phyloP scores from a whole-genome alignment of 176 grass and related monocot species.

The Ampelocalamus luodianensis region DNA sequence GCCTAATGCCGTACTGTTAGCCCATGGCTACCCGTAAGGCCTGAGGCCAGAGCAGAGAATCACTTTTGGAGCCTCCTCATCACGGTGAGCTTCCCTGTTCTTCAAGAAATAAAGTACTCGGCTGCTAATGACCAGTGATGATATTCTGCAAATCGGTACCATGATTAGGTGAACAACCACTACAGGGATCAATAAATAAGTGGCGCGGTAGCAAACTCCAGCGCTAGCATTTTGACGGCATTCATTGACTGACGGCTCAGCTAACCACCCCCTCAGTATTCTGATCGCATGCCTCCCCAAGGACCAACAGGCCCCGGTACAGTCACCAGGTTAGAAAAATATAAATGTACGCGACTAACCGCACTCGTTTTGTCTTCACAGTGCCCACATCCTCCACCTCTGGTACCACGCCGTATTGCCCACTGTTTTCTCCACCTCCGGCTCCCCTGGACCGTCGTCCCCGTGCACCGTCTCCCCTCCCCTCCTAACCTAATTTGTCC shows the following conservation, averaged over 20 bases:
- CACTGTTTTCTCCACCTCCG: too few relatives aligned
- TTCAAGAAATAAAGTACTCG: not conserved
- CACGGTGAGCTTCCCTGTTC: not conserved
- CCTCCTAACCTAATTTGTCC: too few relatives aligned
- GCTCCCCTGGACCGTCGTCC: too few relatives aligned
- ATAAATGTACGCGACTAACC: too few relatives aligned
- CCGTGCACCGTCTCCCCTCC: too few relatives aligned
- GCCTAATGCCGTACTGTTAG: slow-evolving; percentile 4
- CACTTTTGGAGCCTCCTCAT: not conserved
- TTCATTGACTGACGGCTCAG: not conserved
- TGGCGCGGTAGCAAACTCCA: not conserved
- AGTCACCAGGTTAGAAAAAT: not conserved
- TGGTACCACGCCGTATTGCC: too few relatives aligned
- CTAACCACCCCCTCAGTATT: not conserved
- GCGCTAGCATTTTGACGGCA: not conserved
- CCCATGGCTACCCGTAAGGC: not conserved
- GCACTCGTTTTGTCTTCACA: too few relatives aligned
- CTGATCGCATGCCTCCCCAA: slow-evolving; percentile 32
- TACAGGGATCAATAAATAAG: not conserved
- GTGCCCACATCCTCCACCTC: too few relatives aligned
- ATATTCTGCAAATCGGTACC: not conserved
- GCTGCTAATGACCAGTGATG: not conserved
- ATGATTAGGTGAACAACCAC: slow-evolving; percentile 20
- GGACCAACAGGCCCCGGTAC: slow-evolving; percentile 21
- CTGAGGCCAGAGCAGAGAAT: not conserved